Evolutionary conservation across 495 filamentous ascomycete genomes (phyloP).

Genomic region (Xylona heveae): DNA sequence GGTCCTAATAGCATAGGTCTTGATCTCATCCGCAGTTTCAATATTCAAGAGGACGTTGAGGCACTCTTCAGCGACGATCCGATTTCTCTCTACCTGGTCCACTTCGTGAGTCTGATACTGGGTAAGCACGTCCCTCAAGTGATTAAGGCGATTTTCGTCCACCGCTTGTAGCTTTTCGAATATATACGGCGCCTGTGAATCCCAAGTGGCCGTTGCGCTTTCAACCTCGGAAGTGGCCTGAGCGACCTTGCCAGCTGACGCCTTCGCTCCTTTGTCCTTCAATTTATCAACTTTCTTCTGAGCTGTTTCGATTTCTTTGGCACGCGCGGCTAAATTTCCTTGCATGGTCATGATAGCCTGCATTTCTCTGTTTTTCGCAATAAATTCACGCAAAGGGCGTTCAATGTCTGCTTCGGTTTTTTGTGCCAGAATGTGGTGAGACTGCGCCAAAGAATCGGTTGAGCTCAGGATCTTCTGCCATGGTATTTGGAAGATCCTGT

Average conservation of each 20-base stretch:
- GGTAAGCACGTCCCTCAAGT: constrained; percentile 79
- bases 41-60: constrained; percentile 74
- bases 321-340: constrained; percentile 56
- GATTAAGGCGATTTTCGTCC: constrained; percentile 77
- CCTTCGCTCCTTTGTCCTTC: constrained; percentile 55
- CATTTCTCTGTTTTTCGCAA: constrained; percentile 57
- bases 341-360: constrained; percentile 65
- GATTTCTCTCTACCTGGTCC: constrained; percentile 63
- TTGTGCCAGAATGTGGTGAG: constrained; percentile 62
- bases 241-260: constrained; percentile 60
- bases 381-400: constrained; percentile 53
- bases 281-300: constrained; percentile 80
- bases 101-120: constrained; percentile 85
- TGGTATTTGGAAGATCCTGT: constrained; percentile 71
- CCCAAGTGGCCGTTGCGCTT: constrained; percentile 66
- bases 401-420: constrained; percentile 88
- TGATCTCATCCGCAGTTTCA: constrained; percentile 74
- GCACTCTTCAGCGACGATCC: constrained; percentile 57
- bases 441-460: constrained; percentile 57
- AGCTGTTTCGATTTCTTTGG: constrained; percentile 64
- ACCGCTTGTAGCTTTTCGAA: constrained; percentile 86
- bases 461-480: constrained; percentile 82
- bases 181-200: constrained; percentile 85
- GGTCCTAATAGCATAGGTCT: constrained; percentile 47
- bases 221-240: constrained; percentile 53